Evolutionary conservation across 1,139 yeast species (phyloP), one percentile per base, ranked within the genome.

Genomic region (Suhomyces yuchorum): DNA sequence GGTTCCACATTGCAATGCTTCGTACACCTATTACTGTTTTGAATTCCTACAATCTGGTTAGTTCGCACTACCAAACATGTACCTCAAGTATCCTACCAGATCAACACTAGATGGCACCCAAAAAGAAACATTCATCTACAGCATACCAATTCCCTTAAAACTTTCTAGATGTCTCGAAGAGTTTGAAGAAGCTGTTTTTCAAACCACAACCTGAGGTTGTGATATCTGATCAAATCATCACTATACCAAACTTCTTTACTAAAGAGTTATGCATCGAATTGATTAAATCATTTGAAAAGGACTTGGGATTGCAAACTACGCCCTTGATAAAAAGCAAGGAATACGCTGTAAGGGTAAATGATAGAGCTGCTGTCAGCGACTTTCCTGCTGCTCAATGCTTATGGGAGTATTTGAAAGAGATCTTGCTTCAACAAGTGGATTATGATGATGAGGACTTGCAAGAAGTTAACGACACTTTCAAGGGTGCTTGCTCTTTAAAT

Each of bases 261-360:
- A 53, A 60, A 3, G 68, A 68, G 9, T 59, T 75, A 35, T 80
- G 86, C 54, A 64, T 70, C 40, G 77, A 74, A 43, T 60, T 82
- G 39, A 71, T 80, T 34, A 55, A 58, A 14, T 67, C 74, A 8
- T 72, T 80, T 49, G 62, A 62, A 42, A 51, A 55, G 3, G 56
- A 61, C 4, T 56, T 74, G 32, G 54, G 58, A 3, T 56, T 81
- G 36, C 81, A 75, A 50, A 77, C 82, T 0, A 80, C 85, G 0
- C 81, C 81, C 0, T 53, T 75, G 40, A 62, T 71, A 19, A 80
- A 79, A 50, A 72, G 78, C 37, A 78, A 70, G 53, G 78, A 73
- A 17, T 83, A 82, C 55, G 88, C 88, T 1, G 80, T 82, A 0
- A 65, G 89, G 33, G 76, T 75, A 36, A 84, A 84, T 55, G 88